phyloP scores from a whole-genome alignment of 306 rosid genomes.

The Nissolia schottii region DNA sequence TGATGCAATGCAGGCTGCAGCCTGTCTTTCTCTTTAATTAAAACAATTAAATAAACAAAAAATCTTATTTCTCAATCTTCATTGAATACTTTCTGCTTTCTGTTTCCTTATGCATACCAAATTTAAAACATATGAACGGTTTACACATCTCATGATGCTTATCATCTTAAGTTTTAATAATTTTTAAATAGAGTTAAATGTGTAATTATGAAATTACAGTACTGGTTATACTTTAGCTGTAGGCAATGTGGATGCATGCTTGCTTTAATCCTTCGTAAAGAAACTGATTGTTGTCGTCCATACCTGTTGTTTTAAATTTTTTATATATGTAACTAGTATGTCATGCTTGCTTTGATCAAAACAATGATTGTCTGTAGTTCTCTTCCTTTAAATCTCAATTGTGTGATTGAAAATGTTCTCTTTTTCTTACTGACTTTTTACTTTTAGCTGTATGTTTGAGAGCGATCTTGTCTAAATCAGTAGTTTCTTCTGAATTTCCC shows the following conservation, averaged over 20 bases:
- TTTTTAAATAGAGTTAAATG: not conserved
- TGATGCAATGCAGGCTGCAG: not conserved
- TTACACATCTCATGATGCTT: not conserved
- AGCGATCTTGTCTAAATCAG: slow-evolving; percentile 8
- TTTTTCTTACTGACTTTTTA: not conserved
- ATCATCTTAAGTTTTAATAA: not conserved
- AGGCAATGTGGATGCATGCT: not conserved
- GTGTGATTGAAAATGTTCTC: not conserved
- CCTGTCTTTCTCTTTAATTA: not conserved
- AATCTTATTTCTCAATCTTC: slow-evolving; percentile 16
- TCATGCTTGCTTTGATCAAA: not conserved
- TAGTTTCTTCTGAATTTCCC: slow-evolving; percentile 11
- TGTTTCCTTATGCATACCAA: slow-evolving; percentile 3
- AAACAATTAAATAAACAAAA: not conserved
- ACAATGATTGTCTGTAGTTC: not conserved
- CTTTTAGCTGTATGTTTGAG: slow-evolving; percentile 4
- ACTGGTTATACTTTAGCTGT: no score
- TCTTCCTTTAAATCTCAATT: not conserved
- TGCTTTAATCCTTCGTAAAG: not conserved
- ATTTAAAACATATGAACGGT: not conserved
- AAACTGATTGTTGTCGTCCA: not conserved
- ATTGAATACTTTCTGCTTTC: not conserved
- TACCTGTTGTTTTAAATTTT: not conserved
- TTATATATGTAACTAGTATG: not conserved
- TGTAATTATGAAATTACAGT: not conserved